Percentiles rank a stretch among this genome's conserved stretches.
Conservation (phyloP, 768 basidiomycete genomes). For the Psilocybe cyanescens region DNA sequence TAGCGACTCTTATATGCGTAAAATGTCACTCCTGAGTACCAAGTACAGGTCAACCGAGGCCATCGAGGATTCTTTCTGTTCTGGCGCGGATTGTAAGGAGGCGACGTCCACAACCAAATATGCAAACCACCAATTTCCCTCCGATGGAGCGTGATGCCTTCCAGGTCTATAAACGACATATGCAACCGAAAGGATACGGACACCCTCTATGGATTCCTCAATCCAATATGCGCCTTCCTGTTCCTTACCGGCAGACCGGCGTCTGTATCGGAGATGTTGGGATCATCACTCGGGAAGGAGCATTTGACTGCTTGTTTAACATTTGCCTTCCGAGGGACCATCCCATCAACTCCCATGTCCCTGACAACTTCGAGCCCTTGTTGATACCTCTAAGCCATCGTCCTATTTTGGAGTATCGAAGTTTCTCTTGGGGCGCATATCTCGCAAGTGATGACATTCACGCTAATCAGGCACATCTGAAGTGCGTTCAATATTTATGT, state of each 20-base stretch:
- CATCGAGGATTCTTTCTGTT: conserved; percentile 1
- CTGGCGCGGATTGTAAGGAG: conserved; percentile 1
- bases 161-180: conserved; percentile 15
- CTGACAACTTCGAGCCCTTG: conserved; percentile 21
- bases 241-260: conserved; percentile 26
- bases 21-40: background rate
- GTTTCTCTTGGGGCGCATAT: conserved; percentile 6
- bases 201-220: conserved; percentile 40
- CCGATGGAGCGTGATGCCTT: conserved; percentile 8
- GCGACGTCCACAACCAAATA: background rate
- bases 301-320: conserved; percentile 42
- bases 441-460: conserved; percentile 15
- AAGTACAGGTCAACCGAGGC: background rate
- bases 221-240: conserved; percentile 27
- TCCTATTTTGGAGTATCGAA: conserved; percentile 6
- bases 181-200: conserved; percentile 28
- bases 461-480: conserved; percentile 2
- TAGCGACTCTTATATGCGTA: background rate
- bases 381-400: background rate
- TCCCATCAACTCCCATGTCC: conserved; percentile 32
- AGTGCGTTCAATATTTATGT: background rate
- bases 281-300: conserved; percentile 33
- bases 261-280: conserved; percentile 45
- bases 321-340: conserved; percentile 29
- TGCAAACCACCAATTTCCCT: background rate